phyloP scores from a whole-genome alignment of 129 eudicot species.

The Helichrysum umbraculigerum region DNA sequence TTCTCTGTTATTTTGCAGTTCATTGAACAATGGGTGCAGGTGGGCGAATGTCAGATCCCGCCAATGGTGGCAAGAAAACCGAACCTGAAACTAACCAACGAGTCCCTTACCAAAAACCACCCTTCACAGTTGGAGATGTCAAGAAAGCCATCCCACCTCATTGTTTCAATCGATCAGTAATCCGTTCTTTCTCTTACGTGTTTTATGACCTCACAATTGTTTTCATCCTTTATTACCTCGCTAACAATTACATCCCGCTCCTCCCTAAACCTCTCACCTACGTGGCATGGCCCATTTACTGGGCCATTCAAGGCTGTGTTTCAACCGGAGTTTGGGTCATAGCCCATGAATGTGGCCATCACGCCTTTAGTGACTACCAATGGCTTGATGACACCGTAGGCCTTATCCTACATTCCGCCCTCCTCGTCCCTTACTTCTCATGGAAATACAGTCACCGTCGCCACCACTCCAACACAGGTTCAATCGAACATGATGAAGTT shows the following conservation, averaged over 20 bases:
- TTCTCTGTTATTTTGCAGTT: conserved; percentile 23
- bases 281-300: conserved; percentile 56
- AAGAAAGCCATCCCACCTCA: conserved; percentile 72
- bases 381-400: conserved; percentile 76
- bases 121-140: conserved; percentile 57
- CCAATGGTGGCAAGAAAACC: conserved; percentile 38
- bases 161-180: conserved; percentile 58
- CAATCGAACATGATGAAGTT: conserved; percentile 63
- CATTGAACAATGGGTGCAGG: conserved; percentile 67
- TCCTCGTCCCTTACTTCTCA: conserved; percentile 62
- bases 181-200: conserved; percentile 59
- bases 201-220: conserved; percentile 52
- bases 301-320: conserved; percentile 54
- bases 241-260: conserved; percentile 48
- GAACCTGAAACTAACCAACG: conserved; percentile 40
- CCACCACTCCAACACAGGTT: conserved; percentile 74
- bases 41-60: conserved; percentile 50
- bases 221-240: conserved; percentile 48
- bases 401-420: conserved; percentile 54
- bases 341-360: conserved; percentile 76
- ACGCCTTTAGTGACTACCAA: conserved; percentile 66
- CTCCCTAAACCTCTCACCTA: conserved; percentile 49
- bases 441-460: conserved; percentile 74
- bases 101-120: conserved; percentile 52
- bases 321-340: conserved; percentile 73